These are phyloP conservation scores for Malus fusca DNA, from an alignment of 306 rosid species.

Conservation along the genomic window DNA sequence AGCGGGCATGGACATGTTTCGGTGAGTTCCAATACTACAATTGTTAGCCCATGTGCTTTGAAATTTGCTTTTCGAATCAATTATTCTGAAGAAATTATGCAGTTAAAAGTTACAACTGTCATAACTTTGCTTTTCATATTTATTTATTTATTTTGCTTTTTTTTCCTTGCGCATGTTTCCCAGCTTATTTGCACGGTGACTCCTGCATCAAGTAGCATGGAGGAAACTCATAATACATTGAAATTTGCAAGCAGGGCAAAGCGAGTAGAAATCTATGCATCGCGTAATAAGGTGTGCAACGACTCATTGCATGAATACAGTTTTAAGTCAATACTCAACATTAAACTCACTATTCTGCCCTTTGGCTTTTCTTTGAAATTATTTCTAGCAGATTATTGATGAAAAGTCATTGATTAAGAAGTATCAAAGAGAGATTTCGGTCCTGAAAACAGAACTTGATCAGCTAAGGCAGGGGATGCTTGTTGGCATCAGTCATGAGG, in stretches of 20 bases:
- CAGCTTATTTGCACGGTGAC: constrained; percentile 99
- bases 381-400: constrained; percentile 72
- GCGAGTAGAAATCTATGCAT: constrained; percentile 93
- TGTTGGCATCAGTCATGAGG: constrained; percentile 86
- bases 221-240: constrained; percentile 99
- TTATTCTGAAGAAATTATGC: constrained; percentile 1
- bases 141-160: not conserved
- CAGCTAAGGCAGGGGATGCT: constrained; percentile 77
- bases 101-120: not conserved
- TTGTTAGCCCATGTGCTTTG: not conserved
- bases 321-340: constrained; percentile 8
- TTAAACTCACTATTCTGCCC: not conserved
- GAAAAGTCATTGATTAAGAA: constrained; percentile 96
- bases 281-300: constrained; percentile 77
- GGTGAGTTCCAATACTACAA: constrained; percentile 47
- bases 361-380: constrained; percentile 13
- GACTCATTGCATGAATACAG: constrained; percentile 2
- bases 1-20: constrained; percentile 98
- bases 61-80: not conserved
- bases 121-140: not conserved
- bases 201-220: constrained; percentile 98
- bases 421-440: constrained; percentile 92
- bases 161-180: constrained; percentile 15
- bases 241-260: constrained; percentile 99
- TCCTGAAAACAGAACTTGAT: constrained; percentile 90